These are phyloP conservation scores for Plasmodium sp. DNA, from an alignment of 169 alveolate genomes.

Conservation along the genomic window DNA sequence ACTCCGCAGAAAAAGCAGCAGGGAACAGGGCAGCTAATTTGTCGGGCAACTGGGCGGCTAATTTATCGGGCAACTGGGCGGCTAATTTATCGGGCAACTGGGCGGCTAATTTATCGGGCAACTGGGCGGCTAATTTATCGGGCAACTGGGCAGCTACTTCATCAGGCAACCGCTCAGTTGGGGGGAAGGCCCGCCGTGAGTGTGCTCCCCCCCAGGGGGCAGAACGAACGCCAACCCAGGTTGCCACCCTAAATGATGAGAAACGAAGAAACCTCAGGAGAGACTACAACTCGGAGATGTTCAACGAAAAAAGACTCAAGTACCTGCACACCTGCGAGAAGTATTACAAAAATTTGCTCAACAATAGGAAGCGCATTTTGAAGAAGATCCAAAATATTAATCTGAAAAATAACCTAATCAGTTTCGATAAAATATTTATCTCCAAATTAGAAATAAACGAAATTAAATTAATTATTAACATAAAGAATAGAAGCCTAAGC, in stretches of 20 bases:
- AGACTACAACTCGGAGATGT: not conserved
- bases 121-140: not conserved
- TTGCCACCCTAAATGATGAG: not conserved
- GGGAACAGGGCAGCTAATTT: no score
- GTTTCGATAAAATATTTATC: conserved; percentile 62
- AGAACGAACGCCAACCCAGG: not conserved
- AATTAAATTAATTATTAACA: conserved; percentile 47
- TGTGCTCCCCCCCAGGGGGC: not conserved
- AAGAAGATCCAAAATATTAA: conserved; percentile 51
- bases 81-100: no score
- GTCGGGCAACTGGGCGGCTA: no score
- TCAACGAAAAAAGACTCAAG: conserved; percentile 29
- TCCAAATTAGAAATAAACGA: conserved; percentile 67
- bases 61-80: no score
- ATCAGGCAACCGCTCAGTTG: no score
- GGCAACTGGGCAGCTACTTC: no score
- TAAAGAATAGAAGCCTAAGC: conserved; percentile 70
- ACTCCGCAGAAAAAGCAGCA: not conserved
- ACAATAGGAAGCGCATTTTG: conserved; percentile 32
- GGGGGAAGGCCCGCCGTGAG: not conserved
- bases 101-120: not conserved
- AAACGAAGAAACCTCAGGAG: not conserved
- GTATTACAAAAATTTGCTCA: conserved; percentile 19
- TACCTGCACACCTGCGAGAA: conserved; percentile 41
- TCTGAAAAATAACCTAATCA: conserved; percentile 59